These are phyloP conservation scores for Paxillus ammoniavirescens DNA, from an alignment of 768 basidiomycete species.

Conservation along the genomic window DNA sequence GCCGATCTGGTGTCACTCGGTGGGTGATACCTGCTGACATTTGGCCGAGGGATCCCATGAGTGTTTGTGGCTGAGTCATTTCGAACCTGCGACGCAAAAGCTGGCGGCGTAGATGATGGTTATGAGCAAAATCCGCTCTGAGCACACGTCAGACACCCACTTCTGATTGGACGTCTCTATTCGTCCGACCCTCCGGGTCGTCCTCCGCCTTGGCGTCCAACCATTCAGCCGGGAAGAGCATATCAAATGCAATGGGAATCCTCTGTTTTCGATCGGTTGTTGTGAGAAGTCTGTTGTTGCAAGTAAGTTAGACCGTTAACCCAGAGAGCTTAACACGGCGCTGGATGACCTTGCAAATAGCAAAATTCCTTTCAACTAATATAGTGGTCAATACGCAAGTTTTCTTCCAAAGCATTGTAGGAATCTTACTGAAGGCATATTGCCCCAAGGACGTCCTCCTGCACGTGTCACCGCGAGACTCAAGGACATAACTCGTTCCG, in stretches of 20 bases:
- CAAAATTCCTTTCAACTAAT: slow-evolving; percentile 40
- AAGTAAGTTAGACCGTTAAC: slow-evolving; percentile 6
- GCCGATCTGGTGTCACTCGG: slow-evolving; percentile 46
- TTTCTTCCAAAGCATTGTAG: neutral
- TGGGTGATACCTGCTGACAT: slow-evolving; percentile 69
- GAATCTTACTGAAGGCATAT: slow-evolving; percentile 59
- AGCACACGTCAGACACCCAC: slow-evolving; percentile 32
- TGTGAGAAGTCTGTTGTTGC: slow-evolving; percentile 33
- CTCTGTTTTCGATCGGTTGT: slow-evolving; percentile 43
- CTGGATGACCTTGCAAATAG: slow-evolving; percentile 34
- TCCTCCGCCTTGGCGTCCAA: slow-evolving; percentile 49
- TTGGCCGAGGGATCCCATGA: slow-evolving; percentile 68
- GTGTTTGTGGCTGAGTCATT: slow-evolving; percentile 55
- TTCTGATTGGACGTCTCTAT: slow-evolving; percentile 56
- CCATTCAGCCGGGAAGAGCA: slow-evolving; percentile 66
- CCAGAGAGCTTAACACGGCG: neutral
- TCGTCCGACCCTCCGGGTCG: slow-evolving; percentile 60
- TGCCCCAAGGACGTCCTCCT: slow-evolving; percentile 54
- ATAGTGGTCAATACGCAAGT: neutral
- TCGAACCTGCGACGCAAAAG: slow-evolving; percentile 42
- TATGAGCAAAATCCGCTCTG: neutral
- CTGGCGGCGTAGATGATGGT: slow-evolving; percentile 32
- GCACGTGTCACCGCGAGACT: slow-evolving; percentile 69
- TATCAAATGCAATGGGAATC: slow-evolving; percentile 49
- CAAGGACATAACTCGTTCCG: slow-evolving; percentile 65